These are phyloP conservation scores for Candida gigantensis DNA, from an alignment of 1,139 yeast species.

Conservation along the genomic window DNA sequence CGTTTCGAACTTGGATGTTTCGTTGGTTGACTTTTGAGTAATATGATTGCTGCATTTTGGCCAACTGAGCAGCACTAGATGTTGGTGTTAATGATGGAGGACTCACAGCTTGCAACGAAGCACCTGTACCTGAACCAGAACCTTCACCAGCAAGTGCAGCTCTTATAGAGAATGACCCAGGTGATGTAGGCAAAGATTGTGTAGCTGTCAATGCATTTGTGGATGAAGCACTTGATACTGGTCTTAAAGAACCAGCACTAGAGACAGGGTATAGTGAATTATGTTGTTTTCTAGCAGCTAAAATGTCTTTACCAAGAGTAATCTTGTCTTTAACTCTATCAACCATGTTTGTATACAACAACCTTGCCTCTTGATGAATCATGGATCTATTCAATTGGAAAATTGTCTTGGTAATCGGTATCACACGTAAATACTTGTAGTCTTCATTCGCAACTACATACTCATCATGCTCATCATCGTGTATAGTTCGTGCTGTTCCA, in stretches of 20 bases:
- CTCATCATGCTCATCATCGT: constrained; percentile 28
- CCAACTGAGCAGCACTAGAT: constrained; percentile 24
- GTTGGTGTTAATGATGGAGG: constrained; percentile 17
- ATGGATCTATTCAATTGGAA: constrained; percentile 31
- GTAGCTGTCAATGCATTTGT: constrained; percentile 1
- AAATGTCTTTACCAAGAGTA: constrained; percentile 24
- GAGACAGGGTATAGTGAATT: constrained; percentile 11
- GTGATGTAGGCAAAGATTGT: neutral
- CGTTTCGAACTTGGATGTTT: constrained; percentile 10
- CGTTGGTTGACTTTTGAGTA: constrained; percentile 21
- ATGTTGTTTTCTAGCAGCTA: constrained; percentile 5
- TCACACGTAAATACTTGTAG: constrained; percentile 28
- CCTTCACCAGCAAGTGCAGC: constrained; percentile 1
- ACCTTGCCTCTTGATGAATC: constrained; percentile 37
- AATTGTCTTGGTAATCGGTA: constrained; percentile 25
- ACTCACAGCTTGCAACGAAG: neutral
- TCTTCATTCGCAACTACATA: constrained; percentile 40
- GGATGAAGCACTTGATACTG: constrained; percentile 4
- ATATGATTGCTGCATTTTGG: constrained; percentile 35
- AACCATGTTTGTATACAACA: constrained; percentile 29
- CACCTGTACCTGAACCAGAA: too few relatives aligned
- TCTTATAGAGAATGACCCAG: constrained; percentile 1
- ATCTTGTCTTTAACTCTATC: constrained; percentile 28
- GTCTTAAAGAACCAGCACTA: constrained; percentile 8
- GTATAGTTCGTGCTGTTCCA: constrained; percentile 13